Evolutionary conservation across 495 filamentous ascomycete genomes (phyloP).

Genomic region (Penicillium paradoxum): DNA sequence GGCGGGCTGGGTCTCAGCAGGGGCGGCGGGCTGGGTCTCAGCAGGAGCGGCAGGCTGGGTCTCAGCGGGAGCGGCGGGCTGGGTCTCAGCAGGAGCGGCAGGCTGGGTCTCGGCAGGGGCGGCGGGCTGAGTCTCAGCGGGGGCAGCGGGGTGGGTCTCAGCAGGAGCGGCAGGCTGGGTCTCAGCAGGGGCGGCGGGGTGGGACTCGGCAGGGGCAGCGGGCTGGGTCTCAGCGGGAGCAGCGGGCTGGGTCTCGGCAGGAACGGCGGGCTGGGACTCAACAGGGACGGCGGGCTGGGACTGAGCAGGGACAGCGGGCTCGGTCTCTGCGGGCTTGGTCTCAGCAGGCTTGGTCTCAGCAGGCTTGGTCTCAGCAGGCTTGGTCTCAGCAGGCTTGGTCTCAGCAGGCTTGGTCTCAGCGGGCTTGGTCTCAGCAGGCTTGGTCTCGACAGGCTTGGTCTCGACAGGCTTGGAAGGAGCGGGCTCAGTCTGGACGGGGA

Average conservation of each 20-base stretch:
- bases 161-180: background rate
- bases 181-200: background rate
- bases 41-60: constrained; percentile 5
- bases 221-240: constrained; percentile 10
- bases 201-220: background rate
- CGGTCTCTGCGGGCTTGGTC: background rate
- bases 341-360: constrained; percentile 3
- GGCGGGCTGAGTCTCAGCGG: constrained; percentile 3
- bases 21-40: background rate
- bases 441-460: background rate
- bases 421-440: constrained; percentile 5
- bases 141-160: constrained; percentile 1
- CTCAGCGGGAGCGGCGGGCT: constrained; percentile 1
- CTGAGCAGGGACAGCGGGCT: constrained; percentile 3
- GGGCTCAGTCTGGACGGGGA: constrained; percentile 5
- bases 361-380: background rate
- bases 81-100: background rate
- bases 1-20: background rate
- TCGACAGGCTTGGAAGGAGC: background rate
- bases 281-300: background rate
- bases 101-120: background rate
- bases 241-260: constrained; percentile 1
- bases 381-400: constrained; percentile 1
- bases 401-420: constrained; percentile 5
- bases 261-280: background rate